Conservation (phyloP, 257 asterid genomes). For the Jasminum sambac region DNA sequence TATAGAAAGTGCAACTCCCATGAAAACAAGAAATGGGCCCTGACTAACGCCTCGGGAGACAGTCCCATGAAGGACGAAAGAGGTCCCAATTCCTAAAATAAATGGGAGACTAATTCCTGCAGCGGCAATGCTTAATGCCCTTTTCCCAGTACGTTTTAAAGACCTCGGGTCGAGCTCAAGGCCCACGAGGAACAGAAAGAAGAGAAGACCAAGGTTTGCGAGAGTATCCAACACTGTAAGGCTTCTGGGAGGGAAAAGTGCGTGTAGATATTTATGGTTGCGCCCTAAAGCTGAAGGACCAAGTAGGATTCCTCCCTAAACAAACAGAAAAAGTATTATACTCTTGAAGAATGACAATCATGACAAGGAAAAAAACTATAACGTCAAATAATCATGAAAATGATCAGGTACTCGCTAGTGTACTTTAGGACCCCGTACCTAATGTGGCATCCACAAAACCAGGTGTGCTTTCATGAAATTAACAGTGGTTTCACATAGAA, state of each 20-base stretch:
- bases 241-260: constrained; percentile 55
- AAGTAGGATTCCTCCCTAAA: constrained; percentile 62
- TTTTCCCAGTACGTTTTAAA: constrained; percentile 56
- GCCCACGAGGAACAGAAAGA: constrained; percentile 61
- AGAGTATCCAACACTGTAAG: constrained; percentile 60
- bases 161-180: constrained; percentile 60
- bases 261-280: constrained; percentile 41
- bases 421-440: too few species aligned
- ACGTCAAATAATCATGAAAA: neutral
- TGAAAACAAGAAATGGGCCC: constrained; percentile 61
- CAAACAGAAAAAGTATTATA: constrained; percentile 1
- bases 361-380: neutral
- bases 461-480: too few species aligned
- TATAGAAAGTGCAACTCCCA: constrained; percentile 71
- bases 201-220: constrained; percentile 65
- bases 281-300: constrained; percentile 74
- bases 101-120: constrained; percentile 65
- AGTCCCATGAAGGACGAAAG: constrained; percentile 51
- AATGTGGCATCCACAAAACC: too few species aligned
- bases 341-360: neutral
- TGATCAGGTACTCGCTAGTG: too few species aligned
- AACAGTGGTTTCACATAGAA: too few species aligned
- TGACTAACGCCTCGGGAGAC: constrained; percentile 47
- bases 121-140: constrained; percentile 54
- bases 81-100: constrained; percentile 59